These are phyloP conservation scores for Solanum paucissectum DNA, from an alignment of 257 asterid species.

Conservation along the genomic window DNA sequence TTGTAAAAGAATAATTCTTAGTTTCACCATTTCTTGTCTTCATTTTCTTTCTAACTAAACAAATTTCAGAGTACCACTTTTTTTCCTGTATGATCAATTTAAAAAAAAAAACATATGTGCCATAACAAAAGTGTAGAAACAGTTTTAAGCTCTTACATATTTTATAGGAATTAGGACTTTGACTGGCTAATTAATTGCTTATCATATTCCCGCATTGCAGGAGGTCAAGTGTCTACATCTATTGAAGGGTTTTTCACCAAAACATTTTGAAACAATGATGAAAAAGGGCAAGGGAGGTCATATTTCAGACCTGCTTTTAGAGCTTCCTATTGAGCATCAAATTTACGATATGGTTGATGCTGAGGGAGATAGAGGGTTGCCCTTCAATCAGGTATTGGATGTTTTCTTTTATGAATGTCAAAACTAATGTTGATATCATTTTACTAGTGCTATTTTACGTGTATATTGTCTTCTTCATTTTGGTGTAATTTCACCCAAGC, in stretches of 20 bases:
- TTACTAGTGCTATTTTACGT: neutral
- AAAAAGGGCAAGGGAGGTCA: conserved; percentile 53
- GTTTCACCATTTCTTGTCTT: neutral
- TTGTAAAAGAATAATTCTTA: neutral
- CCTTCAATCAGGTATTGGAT: conserved; percentile 51
- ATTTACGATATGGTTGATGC: conserved; percentile 80
- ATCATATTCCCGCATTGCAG: conserved; percentile 17
- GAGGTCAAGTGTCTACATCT: conserved; percentile 71
- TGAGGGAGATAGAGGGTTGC: conserved; percentile 71
- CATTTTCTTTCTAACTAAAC: neutral
- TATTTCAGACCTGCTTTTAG: conserved; percentile 67
- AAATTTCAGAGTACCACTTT: neutral
- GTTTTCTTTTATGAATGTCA: neutral
- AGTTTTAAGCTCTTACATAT: neutral
- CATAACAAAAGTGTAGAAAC: neutral
- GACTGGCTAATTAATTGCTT: neutral
- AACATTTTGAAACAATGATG: conserved; percentile 42
- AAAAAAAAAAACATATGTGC: neutral
- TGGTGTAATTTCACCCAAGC: neutral
- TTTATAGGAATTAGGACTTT: neutral
- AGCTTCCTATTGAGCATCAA: conserved; percentile 82
- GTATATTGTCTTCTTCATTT: neutral
- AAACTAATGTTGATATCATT: neutral
- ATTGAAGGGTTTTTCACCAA: conserved; percentile 64
- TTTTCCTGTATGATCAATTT: neutral